These are phyloP conservation scores for Saturnispora sekii DNA, from an alignment of 805 yeast species.

Conservation along the genomic window DNA sequence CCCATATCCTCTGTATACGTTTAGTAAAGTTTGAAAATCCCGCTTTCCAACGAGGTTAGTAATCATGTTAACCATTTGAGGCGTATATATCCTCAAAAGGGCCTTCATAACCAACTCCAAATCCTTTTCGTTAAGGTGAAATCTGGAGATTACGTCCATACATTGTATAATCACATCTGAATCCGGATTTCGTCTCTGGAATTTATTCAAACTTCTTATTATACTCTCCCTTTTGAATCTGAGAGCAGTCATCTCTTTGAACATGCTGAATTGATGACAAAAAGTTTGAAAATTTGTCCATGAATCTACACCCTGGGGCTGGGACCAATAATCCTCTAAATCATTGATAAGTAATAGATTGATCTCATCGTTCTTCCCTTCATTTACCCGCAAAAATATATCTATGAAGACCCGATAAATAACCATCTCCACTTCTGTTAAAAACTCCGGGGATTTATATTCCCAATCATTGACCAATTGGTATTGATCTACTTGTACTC, in stretches of 20 bases:
- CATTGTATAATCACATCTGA: neutral
- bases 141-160: neutral
- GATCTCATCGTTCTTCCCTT: neutral
- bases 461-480: slow-evolving; percentile 2
- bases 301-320: neutral
- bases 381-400: neutral
- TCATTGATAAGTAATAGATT: neutral
- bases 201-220: neutral
- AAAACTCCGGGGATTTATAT: neutral
- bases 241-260: neutral
- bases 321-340: neutral
- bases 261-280: neutral
- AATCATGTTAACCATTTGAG: slow-evolving; percentile 1
- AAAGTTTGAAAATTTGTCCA: slow-evolving; percentile 1
- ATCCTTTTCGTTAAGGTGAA: neutral
- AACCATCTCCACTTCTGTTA: slow-evolving; percentile 4
- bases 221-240: neutral
- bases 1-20: neutral
- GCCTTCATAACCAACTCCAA: neutral
- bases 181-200: neutral
- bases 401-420: neutral
- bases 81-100: neutral
- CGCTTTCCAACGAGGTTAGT: neutral
- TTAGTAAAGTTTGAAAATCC: neutral
- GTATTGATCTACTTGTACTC: neutral